Evolutionary conservation across 2,329 filamentous ascomycete genomes (phyloP).

Genomic region (Sclerotinia spermophila): DNA sequence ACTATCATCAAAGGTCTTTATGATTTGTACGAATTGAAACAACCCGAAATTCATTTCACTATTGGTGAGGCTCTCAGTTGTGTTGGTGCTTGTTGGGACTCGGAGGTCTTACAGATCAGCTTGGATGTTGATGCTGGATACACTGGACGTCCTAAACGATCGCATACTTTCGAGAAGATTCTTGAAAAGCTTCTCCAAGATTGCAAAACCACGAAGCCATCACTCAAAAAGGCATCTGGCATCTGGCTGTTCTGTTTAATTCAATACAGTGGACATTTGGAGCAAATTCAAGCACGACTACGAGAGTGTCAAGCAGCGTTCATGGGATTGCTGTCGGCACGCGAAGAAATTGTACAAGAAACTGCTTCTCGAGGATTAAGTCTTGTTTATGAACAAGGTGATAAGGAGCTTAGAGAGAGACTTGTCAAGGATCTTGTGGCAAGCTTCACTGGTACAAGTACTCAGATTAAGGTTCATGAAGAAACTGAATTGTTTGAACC

Average conservation of each 20-base stretch:
- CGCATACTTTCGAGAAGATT: constrained; percentile 38
- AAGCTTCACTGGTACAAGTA: constrained; percentile 66
- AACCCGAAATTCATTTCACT: constrained; percentile 84
- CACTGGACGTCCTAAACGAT: constrained; percentile 42
- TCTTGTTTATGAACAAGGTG: constrained; percentile 92
- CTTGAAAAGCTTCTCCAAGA: constrained; percentile 72
- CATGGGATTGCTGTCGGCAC: constrained; percentile 78
- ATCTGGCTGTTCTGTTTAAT: constrained; percentile 94
- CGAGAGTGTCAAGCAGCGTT: constrained; percentile 82
- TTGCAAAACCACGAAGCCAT: constrained; percentile 81
- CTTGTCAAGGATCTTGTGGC: constrained; percentile 72
- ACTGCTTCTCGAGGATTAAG: constrained; percentile 86
- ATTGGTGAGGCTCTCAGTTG: constrained; percentile 85
- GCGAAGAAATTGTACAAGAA: constrained; percentile 94
- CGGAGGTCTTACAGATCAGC: constrained; percentile 69
- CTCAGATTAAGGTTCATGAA: constrained; percentile 76
- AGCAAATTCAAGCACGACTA: constrained; percentile 68
- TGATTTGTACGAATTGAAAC: constrained; percentile 75
- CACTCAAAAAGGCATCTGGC: constrained; percentile 83
- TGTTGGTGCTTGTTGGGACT: constrained; percentile 76
- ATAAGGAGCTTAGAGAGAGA: constrained; percentile 69
- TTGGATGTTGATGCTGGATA: constrained; percentile 65
- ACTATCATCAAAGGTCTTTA: constrained; percentile 67
- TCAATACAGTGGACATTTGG: constrained; percentile 81
- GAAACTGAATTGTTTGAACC: constrained; percentile 69